Base-by-base conservation (phyloP, 495 filamentous ascomycete genomes). In the Annulohypoxylon nitens region DNA sequence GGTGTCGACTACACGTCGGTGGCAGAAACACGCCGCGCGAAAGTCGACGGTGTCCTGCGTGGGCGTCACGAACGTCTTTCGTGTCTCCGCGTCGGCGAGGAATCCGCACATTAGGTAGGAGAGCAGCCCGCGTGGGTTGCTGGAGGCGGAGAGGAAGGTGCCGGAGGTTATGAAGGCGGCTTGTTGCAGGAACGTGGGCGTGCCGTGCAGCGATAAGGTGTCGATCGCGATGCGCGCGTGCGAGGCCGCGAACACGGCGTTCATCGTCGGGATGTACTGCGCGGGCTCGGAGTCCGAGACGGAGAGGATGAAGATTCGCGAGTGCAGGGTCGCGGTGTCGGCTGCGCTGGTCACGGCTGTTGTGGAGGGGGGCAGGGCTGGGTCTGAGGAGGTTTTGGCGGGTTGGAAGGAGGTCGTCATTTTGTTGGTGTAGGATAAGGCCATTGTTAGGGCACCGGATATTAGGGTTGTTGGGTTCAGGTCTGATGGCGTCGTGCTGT, bases 241-340 rank as follows among this genome's bases (percentile, higher is more conserved):
- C 73, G 93, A 93, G 67, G 95, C 94, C 9, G 96, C 97, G 81
- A 99, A 99, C 45, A 98, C 97, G 71, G 90, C 87, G 83, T 98
- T 99, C 95, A 98, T 99, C 54, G 97, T 92, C 1, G 95, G 93
- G 64, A 98, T 98, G 83, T 99, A 99, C 79, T 98, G 95, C 34
- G 91, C 88, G 0, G 95, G 90, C 4, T 94, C 86, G 81, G 93
- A 92, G 69, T 92, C 91, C 25, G 93, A 93, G 34, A 94, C 93
- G 54, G 91, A 93, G 43, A 97, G 81, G 10, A 93, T 88, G 60
- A 99, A 80, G 75, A 98, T 97, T 45, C 97, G 92, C n/a, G 91
- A 90, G 75, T 93, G 89, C 9, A 97, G 81, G 39, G 75, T 80
- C n/a, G 82, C 70, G 39, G 78, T 6, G 25, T 11, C 64, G 25